Evolutionary conservation across 2,329 filamentous ascomycete species (phyloP).

Genomic region (Elsinoe batatas): DNA sequence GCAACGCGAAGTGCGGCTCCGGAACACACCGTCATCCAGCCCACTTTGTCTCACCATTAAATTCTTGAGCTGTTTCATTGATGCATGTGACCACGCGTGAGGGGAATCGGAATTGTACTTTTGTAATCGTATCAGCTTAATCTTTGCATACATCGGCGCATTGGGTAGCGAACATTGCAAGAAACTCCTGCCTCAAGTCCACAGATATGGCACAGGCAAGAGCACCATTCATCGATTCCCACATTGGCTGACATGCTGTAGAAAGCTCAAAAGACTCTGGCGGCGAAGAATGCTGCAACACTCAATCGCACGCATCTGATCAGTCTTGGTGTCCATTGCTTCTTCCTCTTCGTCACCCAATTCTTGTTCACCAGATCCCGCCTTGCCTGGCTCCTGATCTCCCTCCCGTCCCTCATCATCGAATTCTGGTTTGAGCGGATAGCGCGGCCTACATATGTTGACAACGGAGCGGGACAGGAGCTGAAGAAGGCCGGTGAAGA

Average conservation of each 20-base stretch:
- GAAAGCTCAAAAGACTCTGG: constrained; percentile 51
- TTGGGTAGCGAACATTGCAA: too few species aligned
- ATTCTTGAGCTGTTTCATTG: not conserved
- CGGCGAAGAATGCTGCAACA: constrained; percentile 65
- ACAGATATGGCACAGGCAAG: constrained; percentile 11
- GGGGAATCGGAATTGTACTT: not conserved
- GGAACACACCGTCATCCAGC: constrained; percentile 1
- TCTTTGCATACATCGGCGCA: not conserved
- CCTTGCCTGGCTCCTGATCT: constrained; percentile 61
- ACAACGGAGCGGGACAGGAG: constrained; percentile 46
- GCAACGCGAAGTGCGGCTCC: constrained; percentile 6
- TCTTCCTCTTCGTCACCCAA: constrained; percentile 64
- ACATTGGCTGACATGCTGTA: constrained; percentile 17
- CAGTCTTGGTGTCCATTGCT: constrained; percentile 57
- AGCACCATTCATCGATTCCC: not conserved
- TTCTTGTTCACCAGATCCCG: constrained; percentile 44
- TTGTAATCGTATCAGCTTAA: not conserved
- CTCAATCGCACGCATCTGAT: constrained; percentile 76
- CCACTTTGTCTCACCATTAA: not conserved
- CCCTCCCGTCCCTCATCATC: constrained; percentile 64
- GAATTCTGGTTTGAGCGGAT: constrained; percentile 78
- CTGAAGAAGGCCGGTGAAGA: constrained; percentile 76
- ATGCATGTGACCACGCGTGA: not conserved
- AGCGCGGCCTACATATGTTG: constrained; percentile 65
- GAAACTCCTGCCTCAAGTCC: too few species aligned